phyloP scores from a whole-genome alignment of 345 rosid genomes.

The Erucastrum elatum region DNA sequence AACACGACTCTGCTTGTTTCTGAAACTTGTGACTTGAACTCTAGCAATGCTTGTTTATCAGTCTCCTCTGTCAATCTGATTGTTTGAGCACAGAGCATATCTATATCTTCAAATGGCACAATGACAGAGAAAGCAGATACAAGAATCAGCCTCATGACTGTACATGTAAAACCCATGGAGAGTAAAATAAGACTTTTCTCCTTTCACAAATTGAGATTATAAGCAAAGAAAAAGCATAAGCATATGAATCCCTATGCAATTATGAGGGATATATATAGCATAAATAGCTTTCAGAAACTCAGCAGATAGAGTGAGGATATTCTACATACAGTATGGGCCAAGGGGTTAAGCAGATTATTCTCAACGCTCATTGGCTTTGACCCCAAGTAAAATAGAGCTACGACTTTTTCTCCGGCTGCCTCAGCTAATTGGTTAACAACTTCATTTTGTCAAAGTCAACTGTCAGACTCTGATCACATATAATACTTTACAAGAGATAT shows the following conservation, averaged over 20 bases:
- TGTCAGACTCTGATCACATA: not conserved
- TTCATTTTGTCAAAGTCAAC: constrained; percentile 14
- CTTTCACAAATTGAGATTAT: not conserved
- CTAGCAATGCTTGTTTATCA: constrained; percentile 28
- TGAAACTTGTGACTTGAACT: constrained; percentile 31
- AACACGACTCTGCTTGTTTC: constrained; percentile 22
- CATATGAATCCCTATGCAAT: not conserved
- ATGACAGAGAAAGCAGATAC: constrained; percentile 5
- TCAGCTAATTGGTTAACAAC: not conserved
- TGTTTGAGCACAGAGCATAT: constrained; percentile 19
- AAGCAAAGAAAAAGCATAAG: not conserved
- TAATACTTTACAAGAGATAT: not conserved
- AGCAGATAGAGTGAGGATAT: not conserved
- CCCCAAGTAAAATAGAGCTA: not conserved
- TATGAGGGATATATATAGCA: not conserved
- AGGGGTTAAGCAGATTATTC: not conserved
- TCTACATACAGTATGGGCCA: not conserved
- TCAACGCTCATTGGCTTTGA: not conserved
- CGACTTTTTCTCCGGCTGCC: not conserved
- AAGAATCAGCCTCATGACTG: constrained; percentile 10
- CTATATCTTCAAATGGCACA: not conserved
- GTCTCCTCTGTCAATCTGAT: constrained; percentile 30
- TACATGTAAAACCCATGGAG: constrained; percentile 3
- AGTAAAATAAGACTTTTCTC: not conserved
- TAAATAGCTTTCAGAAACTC: not conserved